Conservation (phyloP, 768 basidiomycete genomes). For the Lentinus brumalis region DNA sequence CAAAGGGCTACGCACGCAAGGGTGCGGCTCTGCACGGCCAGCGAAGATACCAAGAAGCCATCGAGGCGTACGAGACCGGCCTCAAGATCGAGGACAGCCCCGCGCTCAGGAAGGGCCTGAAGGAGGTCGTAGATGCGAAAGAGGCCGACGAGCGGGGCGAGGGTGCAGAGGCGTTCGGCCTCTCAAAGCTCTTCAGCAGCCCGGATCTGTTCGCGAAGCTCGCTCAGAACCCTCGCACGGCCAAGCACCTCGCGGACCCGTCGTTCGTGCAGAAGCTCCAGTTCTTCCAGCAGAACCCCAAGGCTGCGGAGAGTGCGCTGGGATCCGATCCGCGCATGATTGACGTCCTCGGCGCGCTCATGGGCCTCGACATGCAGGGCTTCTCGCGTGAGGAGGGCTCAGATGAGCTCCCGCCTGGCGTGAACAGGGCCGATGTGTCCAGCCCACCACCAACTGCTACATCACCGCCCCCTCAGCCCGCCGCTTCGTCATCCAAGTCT, state of each 20-base stretch:
- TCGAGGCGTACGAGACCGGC: slow-evolving; percentile 80
- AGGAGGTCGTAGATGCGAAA: slow-evolving; percentile 86
- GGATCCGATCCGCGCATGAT: slow-evolving; percentile 87
- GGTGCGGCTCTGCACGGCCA: slow-evolving; percentile 92
- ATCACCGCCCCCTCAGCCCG: slow-evolving; percentile 37
- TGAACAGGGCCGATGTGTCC: slow-evolving; percentile 33
- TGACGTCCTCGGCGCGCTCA: slow-evolving; percentile 87
- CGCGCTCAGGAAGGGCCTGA: slow-evolving; percentile 81
- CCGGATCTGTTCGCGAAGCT: slow-evolving; percentile 84
- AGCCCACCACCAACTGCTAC: slow-evolving; percentile 32
- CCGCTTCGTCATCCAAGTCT: slow-evolving; percentile 40
- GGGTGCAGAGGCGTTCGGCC: slow-evolving; percentile 54
- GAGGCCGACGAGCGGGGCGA: slow-evolving; percentile 40
- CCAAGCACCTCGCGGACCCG: slow-evolving; percentile 82
- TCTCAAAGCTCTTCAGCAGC: slow-evolving; percentile 81
- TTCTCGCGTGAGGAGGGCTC: slow-evolving; percentile 85
- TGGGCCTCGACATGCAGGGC: slow-evolving; percentile 92
- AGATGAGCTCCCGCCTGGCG: slow-evolving; percentile 70
- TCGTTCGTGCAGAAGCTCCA: slow-evolving; percentile 78
- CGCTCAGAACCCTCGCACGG: slow-evolving; percentile 83
- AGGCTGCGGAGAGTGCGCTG: slow-evolving; percentile 56
- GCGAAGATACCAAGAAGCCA: slow-evolving; percentile 77
- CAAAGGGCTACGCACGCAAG: slow-evolving; percentile 89
- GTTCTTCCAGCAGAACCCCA: slow-evolving; percentile 69
- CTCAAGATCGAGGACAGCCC: slow-evolving; percentile 82